Evolutionary conservation across 2,329 filamentous ascomycete genomes (phyloP), one percentile per base, ranked within the genome.

Genomic region (Talaromyces marneffei): DNA sequence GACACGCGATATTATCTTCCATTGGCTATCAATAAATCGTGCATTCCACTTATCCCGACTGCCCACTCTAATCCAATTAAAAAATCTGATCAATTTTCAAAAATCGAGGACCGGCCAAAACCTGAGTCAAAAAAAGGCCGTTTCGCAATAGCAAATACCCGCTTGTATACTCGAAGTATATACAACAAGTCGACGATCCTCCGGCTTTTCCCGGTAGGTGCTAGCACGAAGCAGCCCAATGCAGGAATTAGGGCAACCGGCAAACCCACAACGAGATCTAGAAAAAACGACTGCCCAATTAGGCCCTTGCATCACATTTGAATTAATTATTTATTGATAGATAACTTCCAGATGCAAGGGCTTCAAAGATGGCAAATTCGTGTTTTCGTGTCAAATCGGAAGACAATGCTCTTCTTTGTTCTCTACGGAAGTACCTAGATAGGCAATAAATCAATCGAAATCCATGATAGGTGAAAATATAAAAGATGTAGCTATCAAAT

Each of bases 201-300:
- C 56, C 56, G 56, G 50, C 20, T 50, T 58, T 27, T 58, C 23
- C 56, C 56, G 56, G 46, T 18, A 35, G 23, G 48, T 52, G n/a
- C 48, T 52, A 52, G 48, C 23, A 35, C 48, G 8, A 52, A 20
- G 44, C 29, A 33, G 48, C 48, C 18, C 27, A 52, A 33, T 52
- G 29, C 44, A 48, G 55, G 8, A 25, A n/a, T 58, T 58, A 58
- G 56, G 56, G 56, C 31, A 58, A 46, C 39, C 42, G 56, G 56
- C 31, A 58, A 46, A 50, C 42, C 56, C 55, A 46, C 56, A 25
- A 29, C 27, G 25, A 8, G 25, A 31, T 23, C 29, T 40, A 55
- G 20, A 29, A 27, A 40, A 27, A 39, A 27, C 12, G 16, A 52
- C 48, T 52, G n/a, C 35, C 52, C 52, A 55, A 55, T 55, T 7